Conservation (phyloP, 306 rosid species). For the Cajanus cajan region DNA sequence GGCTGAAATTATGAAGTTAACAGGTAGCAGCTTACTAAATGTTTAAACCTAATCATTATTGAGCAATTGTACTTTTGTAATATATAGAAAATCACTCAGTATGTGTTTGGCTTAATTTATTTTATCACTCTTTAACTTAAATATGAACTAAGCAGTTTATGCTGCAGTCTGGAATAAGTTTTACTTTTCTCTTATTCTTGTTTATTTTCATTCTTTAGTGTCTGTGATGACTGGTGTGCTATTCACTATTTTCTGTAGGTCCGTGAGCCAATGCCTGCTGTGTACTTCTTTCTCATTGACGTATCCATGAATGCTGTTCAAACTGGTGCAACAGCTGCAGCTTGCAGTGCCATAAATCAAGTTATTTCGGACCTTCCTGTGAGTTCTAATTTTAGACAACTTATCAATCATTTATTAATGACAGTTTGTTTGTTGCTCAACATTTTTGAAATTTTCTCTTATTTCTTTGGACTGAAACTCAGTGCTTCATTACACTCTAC, state of each 20-base stretch:
- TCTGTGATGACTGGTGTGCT: constrained; percentile 11
- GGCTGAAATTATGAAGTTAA: background rate
- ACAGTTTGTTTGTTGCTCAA: constrained; percentile 9
- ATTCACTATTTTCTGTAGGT: constrained; percentile 53
- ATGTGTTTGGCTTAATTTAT: background rate
- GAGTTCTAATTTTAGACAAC: constrained; percentile 47
- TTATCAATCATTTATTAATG: constrained; percentile 14
- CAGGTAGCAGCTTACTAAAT: background rate
- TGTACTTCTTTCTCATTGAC: constrained; percentile 90
- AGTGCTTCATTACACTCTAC: constrained; percentile 6
- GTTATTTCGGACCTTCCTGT: constrained; percentile 92
- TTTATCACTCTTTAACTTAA: background rate
- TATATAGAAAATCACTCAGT: background rate
- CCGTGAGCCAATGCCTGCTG: constrained; percentile 99
- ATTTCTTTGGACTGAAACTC: constrained; percentile 28
- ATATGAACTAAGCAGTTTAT: background rate
- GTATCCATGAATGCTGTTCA: constrained; percentile 96
- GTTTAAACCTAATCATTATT: background rate
- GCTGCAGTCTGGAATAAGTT: constrained; percentile 10
- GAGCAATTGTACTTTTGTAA: background rate
- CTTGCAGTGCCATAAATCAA: constrained; percentile 96
- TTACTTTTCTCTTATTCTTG: background rate
- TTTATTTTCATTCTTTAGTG: background rate
- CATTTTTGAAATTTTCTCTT: constrained; percentile 20
- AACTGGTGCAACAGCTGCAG: constrained; percentile 99